A percentile compares a stretch with the other conserved stretches of the same genome.
These are phyloP conservation scores for Trichoderma orchidacearum DNA, from an alignment of 495 filamentous ascomycete genomes.

Conservation along the genomic window DNA sequence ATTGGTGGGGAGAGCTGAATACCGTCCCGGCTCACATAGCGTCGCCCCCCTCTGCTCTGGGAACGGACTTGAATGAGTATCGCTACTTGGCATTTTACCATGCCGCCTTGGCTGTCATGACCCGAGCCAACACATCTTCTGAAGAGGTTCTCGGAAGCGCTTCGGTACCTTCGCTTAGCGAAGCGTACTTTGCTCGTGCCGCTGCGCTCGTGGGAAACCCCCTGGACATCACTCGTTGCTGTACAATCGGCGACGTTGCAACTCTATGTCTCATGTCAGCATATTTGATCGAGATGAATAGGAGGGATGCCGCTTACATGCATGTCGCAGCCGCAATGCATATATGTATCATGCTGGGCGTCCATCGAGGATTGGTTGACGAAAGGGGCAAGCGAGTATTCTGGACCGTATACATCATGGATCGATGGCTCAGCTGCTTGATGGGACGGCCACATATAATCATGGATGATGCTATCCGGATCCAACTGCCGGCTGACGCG, in stretches of 20 bases:
- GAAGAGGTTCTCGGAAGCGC: not conserved
- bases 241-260: constrained; percentile 16
- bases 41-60: not conserved
- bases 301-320: constrained; percentile 23
- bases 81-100: constrained; percentile 17
- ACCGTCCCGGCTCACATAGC: not conserved
- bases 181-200: constrained; percentile 20
- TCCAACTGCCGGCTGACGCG: constrained; percentile 16
- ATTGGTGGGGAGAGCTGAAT: constrained; percentile 20
- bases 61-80: not conserved
- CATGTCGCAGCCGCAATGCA: constrained; percentile 21
- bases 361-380: constrained; percentile 16
- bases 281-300: constrained; percentile 25
- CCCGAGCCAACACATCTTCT: constrained; percentile 8
- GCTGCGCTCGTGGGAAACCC: constrained; percentile 19
- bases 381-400: constrained; percentile 21
- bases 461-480: constrained; percentile 18
- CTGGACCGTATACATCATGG: constrained; percentile 29
- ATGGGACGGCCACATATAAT: constrained; percentile 25
- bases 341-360: constrained; percentile 19
- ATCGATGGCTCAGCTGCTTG: constrained; percentile 27
- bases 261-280: constrained; percentile 22
- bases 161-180: constrained; percentile 7
- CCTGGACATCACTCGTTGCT: constrained; percentile 14
- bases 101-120: constrained; percentile 14